Evolutionary conservation across 2,329 filamentous ascomycete species (phyloP).

Genomic region (Cadophora sp.): DNA sequence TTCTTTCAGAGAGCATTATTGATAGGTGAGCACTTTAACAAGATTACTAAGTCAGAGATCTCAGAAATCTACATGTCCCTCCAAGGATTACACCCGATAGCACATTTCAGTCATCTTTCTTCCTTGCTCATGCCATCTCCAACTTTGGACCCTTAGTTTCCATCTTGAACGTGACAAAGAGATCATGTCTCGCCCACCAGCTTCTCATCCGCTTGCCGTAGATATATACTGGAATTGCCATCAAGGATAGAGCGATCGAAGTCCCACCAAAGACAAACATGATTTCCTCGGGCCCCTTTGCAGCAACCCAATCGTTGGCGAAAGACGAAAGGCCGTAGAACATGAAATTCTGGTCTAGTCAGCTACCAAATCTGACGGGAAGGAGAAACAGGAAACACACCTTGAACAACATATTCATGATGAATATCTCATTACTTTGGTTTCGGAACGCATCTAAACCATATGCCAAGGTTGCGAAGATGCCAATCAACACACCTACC

Average conservation of each 20-base stretch:
- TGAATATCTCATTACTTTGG: constrained; percentile 51
- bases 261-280: constrained; percentile 47
- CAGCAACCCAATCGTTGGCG: constrained; percentile 49
- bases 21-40: not conserved
- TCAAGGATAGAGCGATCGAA: constrained; percentile 17
- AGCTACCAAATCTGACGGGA: not conserved
- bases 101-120: not conserved
- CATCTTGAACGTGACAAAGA: constrained; percentile 23
- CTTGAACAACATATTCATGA: constrained; percentile 51
- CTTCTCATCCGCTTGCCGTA: constrained; percentile 41
- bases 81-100: not conserved
- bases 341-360: constrained; percentile 45
- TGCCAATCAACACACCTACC: constrained; percentile 40
- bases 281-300: constrained; percentile 44
- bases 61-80: not conserved
- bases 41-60: not conserved
- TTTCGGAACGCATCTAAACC: constrained; percentile 47
- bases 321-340: constrained; percentile 51
- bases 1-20: not conserved
- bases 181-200: constrained; percentile 23
- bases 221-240: constrained; percentile 39
- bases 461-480: constrained; percentile 46
- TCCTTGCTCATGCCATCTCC: constrained; percentile 13
- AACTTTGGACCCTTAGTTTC: constrained; percentile 21
- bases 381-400: not conserved